Evolutionary conservation across 2,329 filamentous ascomycete species (phyloP).

Genomic region (Akanthomyces dipterigenus): DNA sequence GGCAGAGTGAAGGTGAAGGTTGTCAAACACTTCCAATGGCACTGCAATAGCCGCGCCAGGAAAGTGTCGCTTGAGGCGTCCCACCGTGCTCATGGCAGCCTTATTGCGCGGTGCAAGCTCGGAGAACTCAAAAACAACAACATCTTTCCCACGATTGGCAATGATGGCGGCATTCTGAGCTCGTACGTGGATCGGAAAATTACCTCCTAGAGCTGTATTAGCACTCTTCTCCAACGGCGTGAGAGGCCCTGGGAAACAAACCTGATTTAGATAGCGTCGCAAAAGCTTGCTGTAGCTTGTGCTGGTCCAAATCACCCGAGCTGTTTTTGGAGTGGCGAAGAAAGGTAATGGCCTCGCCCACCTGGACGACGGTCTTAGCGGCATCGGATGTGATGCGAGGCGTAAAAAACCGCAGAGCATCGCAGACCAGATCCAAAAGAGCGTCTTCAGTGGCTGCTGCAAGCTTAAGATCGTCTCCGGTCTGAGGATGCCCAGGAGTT

Average conservation of each 20-base stretch:
- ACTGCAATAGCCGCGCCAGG: background rate
- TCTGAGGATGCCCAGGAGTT: background rate
- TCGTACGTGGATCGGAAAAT: background rate
- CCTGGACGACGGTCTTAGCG: background rate
- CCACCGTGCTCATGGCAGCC: background rate
- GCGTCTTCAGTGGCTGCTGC: background rate
- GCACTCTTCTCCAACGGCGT: background rate
- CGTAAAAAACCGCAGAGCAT: background rate
- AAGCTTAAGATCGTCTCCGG: background rate
- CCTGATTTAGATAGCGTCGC: background rate
- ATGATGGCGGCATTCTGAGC: constrained; percentile 2
- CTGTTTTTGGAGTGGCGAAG: background rate
- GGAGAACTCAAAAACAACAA: background rate
- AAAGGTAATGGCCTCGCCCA: background rate
- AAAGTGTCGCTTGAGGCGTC: background rate
- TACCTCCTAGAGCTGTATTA: background rate
- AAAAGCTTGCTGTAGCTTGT: background rate
- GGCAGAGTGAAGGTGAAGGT: background rate
- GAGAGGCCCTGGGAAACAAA: background rate
- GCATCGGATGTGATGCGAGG: background rate
- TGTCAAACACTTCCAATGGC: background rate
- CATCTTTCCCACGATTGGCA: background rate
- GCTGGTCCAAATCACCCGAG: background rate
- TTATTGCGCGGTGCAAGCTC: background rate
- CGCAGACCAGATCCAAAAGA: background rate